Evolutionary conservation across 345 rosid species (phyloP).

Genomic region (Corchorus olitorius): DNA sequence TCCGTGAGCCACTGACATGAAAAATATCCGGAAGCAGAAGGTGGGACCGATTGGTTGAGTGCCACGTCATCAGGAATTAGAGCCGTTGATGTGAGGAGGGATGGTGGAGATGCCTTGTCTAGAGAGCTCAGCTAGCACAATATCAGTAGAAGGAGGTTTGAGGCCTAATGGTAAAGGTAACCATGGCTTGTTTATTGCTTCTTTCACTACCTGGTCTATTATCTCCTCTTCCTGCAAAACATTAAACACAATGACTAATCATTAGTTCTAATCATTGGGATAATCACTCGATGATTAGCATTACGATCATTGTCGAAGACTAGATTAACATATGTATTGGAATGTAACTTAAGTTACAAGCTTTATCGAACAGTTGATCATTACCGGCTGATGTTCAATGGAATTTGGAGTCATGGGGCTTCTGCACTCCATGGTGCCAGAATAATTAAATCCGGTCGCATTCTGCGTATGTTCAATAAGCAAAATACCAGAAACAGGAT

Average conservation of each 20-base stretch:
- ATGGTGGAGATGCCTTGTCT: conserved; percentile 73
- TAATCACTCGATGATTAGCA: too few species aligned
- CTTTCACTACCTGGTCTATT: conserved; percentile 75
- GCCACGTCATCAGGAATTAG: conserved; percentile 34
- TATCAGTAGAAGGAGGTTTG: conserved; percentile 77
- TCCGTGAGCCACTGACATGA: neutral
- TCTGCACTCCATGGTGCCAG: conserved; percentile 22
- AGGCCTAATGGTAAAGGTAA: conserved; percentile 87
- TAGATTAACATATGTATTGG: neutral
- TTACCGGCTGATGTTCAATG: conserved; percentile 51
- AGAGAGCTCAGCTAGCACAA: conserved; percentile 80
- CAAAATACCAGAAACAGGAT: neutral
- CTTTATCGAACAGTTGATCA: too few species aligned
- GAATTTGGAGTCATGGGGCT: conserved; percentile 31
- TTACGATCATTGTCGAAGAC: neutral
- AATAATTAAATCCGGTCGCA: conserved; percentile 33
- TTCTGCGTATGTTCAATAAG: conserved; percentile 37
- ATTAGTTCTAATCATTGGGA: neutral
- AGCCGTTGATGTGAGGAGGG: conserved; percentile 47
- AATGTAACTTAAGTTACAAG: neutral
- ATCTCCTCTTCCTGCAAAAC: conserved; percentile 74
- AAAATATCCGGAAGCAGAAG: neutral
- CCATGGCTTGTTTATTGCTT: conserved; percentile 92
- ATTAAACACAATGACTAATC: neutral
- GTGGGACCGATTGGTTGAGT: neutral